Base-by-base conservation (phyloP, 1,284 basidiomycete genomes). In the Cutaneotrichosporon cavernicola region DNA sequence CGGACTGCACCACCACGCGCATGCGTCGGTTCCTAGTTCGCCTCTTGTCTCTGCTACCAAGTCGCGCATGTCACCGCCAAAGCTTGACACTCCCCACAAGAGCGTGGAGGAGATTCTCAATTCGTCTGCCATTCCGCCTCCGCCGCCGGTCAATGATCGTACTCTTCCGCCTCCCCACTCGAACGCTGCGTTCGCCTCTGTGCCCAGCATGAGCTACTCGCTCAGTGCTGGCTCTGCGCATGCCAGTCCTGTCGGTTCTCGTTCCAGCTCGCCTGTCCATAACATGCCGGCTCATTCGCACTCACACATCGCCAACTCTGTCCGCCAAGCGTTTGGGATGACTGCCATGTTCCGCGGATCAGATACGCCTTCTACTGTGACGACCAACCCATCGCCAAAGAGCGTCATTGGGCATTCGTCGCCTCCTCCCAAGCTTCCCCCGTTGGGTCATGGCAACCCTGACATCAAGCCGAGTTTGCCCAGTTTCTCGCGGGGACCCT, bases 241-340 rank as follows among this genome's bases (percentile, higher is more conserved):
- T 56, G 72, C 64, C 32, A 76, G 73, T 26, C 80, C 80, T 0
- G 64, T 62, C 7, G 77, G 76, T 8, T 78, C 76, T 32, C 70
- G 80, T 31, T 74, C 77, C 5, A 69, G 69, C 0, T 77, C 75
- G 21, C 80, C 80, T 0, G 73, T 75, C 4, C 72, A 76, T 62
- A 63, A 65, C 2, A 67, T 55, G 49, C 47, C 47, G 22, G 64
- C 58, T 14, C 46, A 53, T 21, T 61, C 64, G 43, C 65, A 69
- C 53, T 61, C 52, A 52, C 68, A 74, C 58, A 68, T 74, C 55
- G 67, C 86, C 86, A 72, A 72, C 55, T 90, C 78, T 4, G 88
- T 94, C 21, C 87, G 90, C 40, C 83, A 88, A 31, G 91, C 91
- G 51, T 94, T 94, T 71, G 90, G 89, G 8, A 93, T 93, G 90